Base-by-base conservation (phyloP, 192 early-diverging fungal genomes). In the Backusella westeae region DNA sequence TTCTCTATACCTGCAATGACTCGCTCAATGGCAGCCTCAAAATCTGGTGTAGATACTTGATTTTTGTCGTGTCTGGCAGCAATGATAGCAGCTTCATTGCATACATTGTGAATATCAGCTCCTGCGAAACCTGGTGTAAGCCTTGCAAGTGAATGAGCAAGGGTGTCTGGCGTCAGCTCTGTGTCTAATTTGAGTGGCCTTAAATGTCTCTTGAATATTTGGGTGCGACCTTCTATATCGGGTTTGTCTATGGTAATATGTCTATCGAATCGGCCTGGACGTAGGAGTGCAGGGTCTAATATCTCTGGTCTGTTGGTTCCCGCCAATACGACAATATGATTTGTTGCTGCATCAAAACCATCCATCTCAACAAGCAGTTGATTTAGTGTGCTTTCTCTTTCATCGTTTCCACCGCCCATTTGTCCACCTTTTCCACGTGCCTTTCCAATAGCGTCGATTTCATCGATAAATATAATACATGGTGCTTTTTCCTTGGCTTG, bases 401-500 rank as follows among this genome's bases (percentile, higher is more conserved):
- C 98, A 80, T 99, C 98, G 81, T 99, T 98, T 38, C 96, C 96
- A 21, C 49, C 49, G 39, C 97, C 96, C 75, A 94, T 84, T 75
- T 91, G 88, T 19, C 92, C 94, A 56, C 89, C 89, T 75, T 92
- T 91, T 19, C 94, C 95, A 75, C 98, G 93, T 19, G 98, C 94
- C 87, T 99, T 99, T 44, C 98, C 98, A 67, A 99, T 98, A 23
- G 98, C 98, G 83, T 99, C 98, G 76, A 99, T 99, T 86, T 99
- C 98, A 75, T 99, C 98, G 34, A 99, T 96, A 86, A 99, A 99
- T 78, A 99, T 96, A 71, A 99, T 99, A 87, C 96, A 98, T 14
- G 98, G 98, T 9, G 96, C 88, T 77, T 96, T 90, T 86, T 98
- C 98, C 85, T 97, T 98, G 72, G 98, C 98, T 44, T 89, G 98